These are phyloP conservation scores for Gyrodon lividus DNA, from an alignment of 768 basidiomycete genomes.

Conservation along the genomic window DNA sequence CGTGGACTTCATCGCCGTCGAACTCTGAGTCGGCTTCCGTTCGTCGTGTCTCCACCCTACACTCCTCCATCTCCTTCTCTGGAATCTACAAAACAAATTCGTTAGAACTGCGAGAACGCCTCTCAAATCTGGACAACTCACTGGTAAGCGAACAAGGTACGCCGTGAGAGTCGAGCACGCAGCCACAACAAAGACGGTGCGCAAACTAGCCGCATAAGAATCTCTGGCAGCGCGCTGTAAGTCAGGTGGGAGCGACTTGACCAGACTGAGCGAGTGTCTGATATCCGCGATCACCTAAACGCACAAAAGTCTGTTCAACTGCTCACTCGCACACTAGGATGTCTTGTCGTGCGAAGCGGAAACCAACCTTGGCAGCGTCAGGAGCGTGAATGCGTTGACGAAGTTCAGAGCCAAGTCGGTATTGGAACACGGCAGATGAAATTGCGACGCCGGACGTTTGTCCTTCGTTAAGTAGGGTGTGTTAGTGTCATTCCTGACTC, in stretches of 20 bases:
- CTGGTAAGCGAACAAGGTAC: constrained; percentile 17
- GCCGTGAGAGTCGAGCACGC: constrained; percentile 21
- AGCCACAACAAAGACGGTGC: constrained; percentile 16
- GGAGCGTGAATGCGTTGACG: constrained; percentile 14
- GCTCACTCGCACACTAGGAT: too few relatives aligned
- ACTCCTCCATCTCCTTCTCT: constrained; percentile 7
- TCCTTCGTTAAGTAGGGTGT: neutral
- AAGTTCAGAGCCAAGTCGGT: constrained; percentile 13
- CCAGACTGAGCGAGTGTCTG: constrained; percentile 19
- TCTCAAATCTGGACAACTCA: neutral
- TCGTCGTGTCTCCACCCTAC: neutral
- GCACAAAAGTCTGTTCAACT: too few relatives aligned
- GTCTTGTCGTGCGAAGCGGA: neutral
- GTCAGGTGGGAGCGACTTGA: constrained; percentile 5
- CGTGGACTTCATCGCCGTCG: neutral
- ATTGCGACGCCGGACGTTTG: constrained; percentile 23
- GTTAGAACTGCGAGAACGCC: neutral
- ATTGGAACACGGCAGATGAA: constrained; percentile 23
- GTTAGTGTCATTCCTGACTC: neutral
- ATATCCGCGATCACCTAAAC: constrained; percentile 15
- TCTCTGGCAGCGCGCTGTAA: constrained; percentile 19
- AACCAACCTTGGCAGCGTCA: constrained; percentile 8
- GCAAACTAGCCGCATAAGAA: constrained; percentile 19
- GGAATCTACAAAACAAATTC: constrained; percentile 9
- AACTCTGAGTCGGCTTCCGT: neutral